phyloP scores from a whole-genome alignment of 306 rosid genomes.

The Sophora flavescens region DNA sequence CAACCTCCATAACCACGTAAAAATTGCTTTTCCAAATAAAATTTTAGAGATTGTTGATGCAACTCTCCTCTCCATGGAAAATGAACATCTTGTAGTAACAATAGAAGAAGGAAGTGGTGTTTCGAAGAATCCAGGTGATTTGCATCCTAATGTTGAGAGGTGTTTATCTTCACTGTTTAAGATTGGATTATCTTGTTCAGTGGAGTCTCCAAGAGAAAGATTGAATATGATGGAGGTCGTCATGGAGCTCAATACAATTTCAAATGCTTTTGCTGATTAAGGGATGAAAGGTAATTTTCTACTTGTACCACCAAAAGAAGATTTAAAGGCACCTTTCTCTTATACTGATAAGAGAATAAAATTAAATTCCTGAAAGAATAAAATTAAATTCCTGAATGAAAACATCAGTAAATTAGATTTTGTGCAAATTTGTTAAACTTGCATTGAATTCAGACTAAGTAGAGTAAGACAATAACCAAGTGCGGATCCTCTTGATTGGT shows the following conservation, averaged over 20 bases:
- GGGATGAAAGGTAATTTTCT: neutral
- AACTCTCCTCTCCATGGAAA: neutral
- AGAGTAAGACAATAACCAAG: too few relatives aligned
- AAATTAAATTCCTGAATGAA: too few relatives aligned
- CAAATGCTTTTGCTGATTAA: neutral
- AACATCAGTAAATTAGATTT: too few relatives aligned
- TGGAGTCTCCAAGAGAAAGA: neutral
- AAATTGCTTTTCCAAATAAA: neutral
- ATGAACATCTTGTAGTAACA: neutral
- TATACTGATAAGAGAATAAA: too few relatives aligned
- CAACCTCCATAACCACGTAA: slow-evolving; percentile 20
- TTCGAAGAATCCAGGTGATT: neutral
- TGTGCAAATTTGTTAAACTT: too few relatives aligned
- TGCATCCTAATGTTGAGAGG: neutral
- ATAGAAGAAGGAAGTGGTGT: neutral
- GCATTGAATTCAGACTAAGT: too few relatives aligned
- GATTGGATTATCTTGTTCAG: slow-evolving; percentile 26
- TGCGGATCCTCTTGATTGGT: too few relatives aligned
- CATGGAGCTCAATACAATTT: neutral
- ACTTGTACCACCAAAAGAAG: too few relatives aligned
- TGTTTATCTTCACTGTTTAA: neutral
- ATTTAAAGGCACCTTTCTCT: too few relatives aligned
- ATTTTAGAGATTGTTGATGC: slow-evolving; percentile 5
- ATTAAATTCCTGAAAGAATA: too few relatives aligned
- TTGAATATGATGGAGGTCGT: neutral